Evolutionary conservation across 768 basidiomycete genomes (phyloP).

Genomic region (Astraeus odoratus): DNA sequence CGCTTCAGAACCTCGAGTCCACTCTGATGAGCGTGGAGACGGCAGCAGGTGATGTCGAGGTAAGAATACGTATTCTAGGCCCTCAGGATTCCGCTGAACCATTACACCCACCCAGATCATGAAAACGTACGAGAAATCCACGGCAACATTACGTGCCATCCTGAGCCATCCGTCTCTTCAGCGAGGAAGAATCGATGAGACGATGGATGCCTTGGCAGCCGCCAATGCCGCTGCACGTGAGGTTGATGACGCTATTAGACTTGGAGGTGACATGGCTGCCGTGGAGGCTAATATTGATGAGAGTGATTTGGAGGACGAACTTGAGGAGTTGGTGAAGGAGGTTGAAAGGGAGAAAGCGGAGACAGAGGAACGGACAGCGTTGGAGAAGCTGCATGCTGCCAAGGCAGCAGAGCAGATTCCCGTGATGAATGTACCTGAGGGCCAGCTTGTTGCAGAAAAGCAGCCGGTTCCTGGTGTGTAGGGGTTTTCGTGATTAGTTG

Average conservation of each 20-base stretch:
- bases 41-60: constrained; percentile 86
- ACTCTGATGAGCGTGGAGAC: constrained; percentile 80
- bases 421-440: background rate
- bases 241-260: constrained; percentile 68
- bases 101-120: too few species aligned
- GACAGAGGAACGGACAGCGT: constrained; percentile 20
- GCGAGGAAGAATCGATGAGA: constrained; percentile 72
- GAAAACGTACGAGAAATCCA: constrained; percentile 78
- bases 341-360: constrained; percentile 34
- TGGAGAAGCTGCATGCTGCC: constrained; percentile 17
- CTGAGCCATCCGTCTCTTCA: constrained; percentile 77
- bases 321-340: constrained; percentile 48
- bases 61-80: constrained; percentile 27
- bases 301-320: constrained; percentile 57
- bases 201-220: constrained; percentile 82
- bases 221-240: constrained; percentile 79
- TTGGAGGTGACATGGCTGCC: constrained; percentile 58
- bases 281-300: constrained; percentile 41
- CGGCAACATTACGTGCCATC: constrained; percentile 66
- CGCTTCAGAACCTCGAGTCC: constrained; percentile 65
- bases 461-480: background rate
- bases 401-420: constrained; percentile 13
- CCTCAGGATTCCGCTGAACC: too few species aligned
- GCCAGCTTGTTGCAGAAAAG: constrained; percentile 9
- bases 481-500: background rate